Percentiles rank a stretch among this genome's conserved stretches.
phyloP scores from a whole-genome alignment of 441 rosid species.

The Hypseocharis bilobata region DNA sequence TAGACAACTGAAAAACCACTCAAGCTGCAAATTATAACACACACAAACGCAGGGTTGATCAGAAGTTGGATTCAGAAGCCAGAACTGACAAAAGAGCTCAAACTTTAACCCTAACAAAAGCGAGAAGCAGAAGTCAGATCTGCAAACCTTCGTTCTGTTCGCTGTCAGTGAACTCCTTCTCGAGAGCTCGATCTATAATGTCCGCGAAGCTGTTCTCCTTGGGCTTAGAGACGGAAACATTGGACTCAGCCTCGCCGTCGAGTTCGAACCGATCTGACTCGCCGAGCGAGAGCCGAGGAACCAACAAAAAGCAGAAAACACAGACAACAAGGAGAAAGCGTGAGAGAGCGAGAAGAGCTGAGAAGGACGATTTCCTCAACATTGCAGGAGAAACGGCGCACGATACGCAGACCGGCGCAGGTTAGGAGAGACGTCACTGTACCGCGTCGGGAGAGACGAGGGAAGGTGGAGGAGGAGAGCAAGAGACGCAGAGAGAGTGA shows the following conservation, averaged over 20 bases:
- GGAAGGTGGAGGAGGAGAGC: too few species aligned
- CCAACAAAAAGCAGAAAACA: constrained; percentile 18
- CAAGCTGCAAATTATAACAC: not conserved
- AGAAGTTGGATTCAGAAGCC: not conserved
- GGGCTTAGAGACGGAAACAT: constrained; percentile 30
- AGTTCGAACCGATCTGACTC: constrained; percentile 31
- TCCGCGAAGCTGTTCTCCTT: constrained; percentile 40
- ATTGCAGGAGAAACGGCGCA: constrained; percentile 26
- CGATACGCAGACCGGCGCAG: constrained; percentile 19
- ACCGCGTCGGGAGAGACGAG: not conserved
- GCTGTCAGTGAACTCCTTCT: constrained; percentile 43
- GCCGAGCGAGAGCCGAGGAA: constrained; percentile 25
- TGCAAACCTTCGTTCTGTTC: constrained; percentile 37
- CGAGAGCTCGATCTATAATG: constrained; percentile 45
- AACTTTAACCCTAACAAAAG: not conserved
- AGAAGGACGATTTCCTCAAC: constrained; percentile 22
- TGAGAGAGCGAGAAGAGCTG: constrained; percentile 1
- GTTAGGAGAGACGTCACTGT: not conserved
- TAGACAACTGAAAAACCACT: not conserved
- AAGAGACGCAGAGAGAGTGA: too few species aligned
- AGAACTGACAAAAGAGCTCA: not conserved
- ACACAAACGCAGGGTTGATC: too few species aligned
- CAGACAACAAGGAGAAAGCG: constrained; percentile 11
- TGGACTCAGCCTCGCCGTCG: constrained; percentile 24
- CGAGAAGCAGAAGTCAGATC: constrained; percentile 1